These are phyloP conservation scores for Nicotiana attenuata DNA, from an alignment of 257 asterid species.

Conservation along the genomic window DNA sequence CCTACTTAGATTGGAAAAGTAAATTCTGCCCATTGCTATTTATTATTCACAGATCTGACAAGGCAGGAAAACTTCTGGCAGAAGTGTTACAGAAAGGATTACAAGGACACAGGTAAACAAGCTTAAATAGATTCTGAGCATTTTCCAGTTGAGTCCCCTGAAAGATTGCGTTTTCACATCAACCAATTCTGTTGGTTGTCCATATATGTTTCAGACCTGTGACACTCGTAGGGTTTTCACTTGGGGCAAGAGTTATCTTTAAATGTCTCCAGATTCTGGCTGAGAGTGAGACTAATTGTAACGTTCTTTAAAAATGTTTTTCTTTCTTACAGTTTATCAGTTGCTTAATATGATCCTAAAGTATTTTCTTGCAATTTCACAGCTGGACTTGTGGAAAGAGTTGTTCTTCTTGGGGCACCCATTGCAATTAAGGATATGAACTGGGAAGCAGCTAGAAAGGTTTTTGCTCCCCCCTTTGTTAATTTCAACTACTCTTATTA, in stretches of 20 bases:
- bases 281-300: slow-evolving; percentile 58
- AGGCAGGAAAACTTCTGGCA: slow-evolving; percentile 89
- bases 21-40: slow-evolving; percentile 11
- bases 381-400: slow-evolving; percentile 90
- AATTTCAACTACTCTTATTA: neutral
- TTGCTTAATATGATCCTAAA: slow-evolving; percentile 10
- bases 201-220: slow-evolving; percentile 75
- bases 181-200: slow-evolving; percentile 10
- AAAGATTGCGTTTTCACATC: neutral
- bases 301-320: neutral
- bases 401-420: slow-evolving; percentile 97
- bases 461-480: slow-evolving; percentile 10
- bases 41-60: slow-evolving; percentile 58
- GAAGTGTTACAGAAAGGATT: slow-evolving; percentile 77
- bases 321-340: neutral
- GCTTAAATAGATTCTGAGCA: neutral
- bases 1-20: slow-evolving; percentile 2
- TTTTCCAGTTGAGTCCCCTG: neutral
- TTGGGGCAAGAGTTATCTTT: slow-evolving; percentile 92
- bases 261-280: slow-evolving; percentile 84
- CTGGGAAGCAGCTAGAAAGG: slow-evolving; percentile 95
- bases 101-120: slow-evolving; percentile 73
- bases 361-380: slow-evolving; percentile 13
- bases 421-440: slow-evolving; percentile 73
- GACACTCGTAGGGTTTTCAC: slow-evolving; percentile 92